A percentile compares a stretch with the other conserved stretches of the same genome.
Evolutionary conservation across 768 basidiomycete genomes (phyloP).

Genomic region (Termitomyces sp.): DNA sequence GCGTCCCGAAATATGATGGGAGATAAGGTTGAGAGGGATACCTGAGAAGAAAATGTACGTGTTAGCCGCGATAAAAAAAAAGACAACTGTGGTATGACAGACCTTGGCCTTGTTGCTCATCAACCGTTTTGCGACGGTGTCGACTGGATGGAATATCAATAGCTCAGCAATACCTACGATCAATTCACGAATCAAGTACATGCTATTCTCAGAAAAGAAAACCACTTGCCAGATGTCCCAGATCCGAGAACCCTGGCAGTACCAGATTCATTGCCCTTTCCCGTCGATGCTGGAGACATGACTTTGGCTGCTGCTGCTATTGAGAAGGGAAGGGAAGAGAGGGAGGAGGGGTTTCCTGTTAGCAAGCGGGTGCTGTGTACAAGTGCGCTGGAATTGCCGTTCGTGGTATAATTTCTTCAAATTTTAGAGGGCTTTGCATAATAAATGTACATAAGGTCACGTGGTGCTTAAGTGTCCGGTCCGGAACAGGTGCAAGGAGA

Average conservation of each 20-base stretch:
- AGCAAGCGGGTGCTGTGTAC: conserved; percentile 6
- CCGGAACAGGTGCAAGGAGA: background rate
- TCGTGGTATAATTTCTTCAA: conserved; percentile 3
- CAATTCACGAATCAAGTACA: background rate
- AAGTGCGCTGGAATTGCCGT: conserved; percentile 8
- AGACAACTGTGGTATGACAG: background rate
- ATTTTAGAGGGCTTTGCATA: conserved; percentile 10
- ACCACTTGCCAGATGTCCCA: conserved; percentile 75
- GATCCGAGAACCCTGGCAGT: conserved; percentile 88
- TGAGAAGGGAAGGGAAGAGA: background rate
- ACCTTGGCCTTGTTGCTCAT: conserved; percentile 97
- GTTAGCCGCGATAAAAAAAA: background rate
- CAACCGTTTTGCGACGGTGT: conserved; percentile 96
- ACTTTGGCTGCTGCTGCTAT: conserved; percentile 4
- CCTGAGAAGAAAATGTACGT: conserved; percentile 31
- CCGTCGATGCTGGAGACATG: conserved; percentile 39
- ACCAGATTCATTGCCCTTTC: conserved; percentile 79
- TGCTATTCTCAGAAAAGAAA: background rate
- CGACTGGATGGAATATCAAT: conserved; percentile 91
- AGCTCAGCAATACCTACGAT: conserved; percentile 85
- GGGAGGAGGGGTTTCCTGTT: conserved; percentile 1
- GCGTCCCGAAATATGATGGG: conserved; percentile 85
- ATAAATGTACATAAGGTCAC: conserved; percentile 3
- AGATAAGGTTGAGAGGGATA: conserved; percentile 56
- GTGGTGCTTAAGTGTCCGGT: background rate